Percentiles rank a stretch among this genome's conserved stretches.
phyloP scores from a whole-genome alignment of 1,139 yeast species.

The Sugiyamaella neomexicana region DNA sequence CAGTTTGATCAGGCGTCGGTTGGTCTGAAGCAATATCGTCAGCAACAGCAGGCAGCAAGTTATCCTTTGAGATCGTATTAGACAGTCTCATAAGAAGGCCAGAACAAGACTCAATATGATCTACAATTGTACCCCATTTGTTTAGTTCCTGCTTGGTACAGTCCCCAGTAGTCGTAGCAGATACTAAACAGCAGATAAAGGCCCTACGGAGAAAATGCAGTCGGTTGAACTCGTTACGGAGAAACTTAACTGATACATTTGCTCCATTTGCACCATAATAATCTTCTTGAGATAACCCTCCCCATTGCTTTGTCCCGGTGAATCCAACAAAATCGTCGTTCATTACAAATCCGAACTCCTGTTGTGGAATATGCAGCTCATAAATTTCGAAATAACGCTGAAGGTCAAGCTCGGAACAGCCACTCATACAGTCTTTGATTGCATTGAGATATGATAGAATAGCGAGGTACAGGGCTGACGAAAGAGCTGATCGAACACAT shows the following conservation, averaged over 20 bases:
- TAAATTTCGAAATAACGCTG: slow-evolving; percentile 47
- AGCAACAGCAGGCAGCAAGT: slow-evolving; percentile 5
- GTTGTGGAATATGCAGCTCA: slow-evolving; percentile 31
- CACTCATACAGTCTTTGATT: slow-evolving; percentile 34
- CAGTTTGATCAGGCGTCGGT: slow-evolving; percentile 2
- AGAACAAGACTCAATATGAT: slow-evolving; percentile 34
- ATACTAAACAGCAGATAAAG: slow-evolving; percentile 45
- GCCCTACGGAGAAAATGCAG: slow-evolving; percentile 45
- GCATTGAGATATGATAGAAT: slow-evolving; percentile 33
- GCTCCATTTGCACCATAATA: slow-evolving; percentile 36
- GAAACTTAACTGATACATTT: slow-evolving; percentile 31
- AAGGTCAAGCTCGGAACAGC: slow-evolving; percentile 40
- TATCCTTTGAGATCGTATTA: slow-evolving; percentile 32
- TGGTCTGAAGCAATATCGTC: slow-evolving; percentile 13
- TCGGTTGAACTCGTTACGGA: slow-evolving; percentile 39
- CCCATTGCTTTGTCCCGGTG: slow-evolving; percentile 7
- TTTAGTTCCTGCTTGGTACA: slow-evolving; percentile 30
- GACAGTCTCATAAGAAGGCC: slow-evolving; percentile 35
- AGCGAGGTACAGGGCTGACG: slow-evolving; percentile 36
- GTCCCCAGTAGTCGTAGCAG: slow-evolving; percentile 39
- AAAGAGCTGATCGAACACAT: slow-evolving; percentile 37
- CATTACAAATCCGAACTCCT: slow-evolving; percentile 27
- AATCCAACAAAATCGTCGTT: slow-evolving; percentile 28
- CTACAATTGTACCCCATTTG: slow-evolving; percentile 39
- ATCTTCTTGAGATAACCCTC: slow-evolving; percentile 13